These are phyloP conservation scores for Hemileia vastatrix DNA, from an alignment of 1,284 basidiomycete genomes.

Conservation along the genomic window DNA sequence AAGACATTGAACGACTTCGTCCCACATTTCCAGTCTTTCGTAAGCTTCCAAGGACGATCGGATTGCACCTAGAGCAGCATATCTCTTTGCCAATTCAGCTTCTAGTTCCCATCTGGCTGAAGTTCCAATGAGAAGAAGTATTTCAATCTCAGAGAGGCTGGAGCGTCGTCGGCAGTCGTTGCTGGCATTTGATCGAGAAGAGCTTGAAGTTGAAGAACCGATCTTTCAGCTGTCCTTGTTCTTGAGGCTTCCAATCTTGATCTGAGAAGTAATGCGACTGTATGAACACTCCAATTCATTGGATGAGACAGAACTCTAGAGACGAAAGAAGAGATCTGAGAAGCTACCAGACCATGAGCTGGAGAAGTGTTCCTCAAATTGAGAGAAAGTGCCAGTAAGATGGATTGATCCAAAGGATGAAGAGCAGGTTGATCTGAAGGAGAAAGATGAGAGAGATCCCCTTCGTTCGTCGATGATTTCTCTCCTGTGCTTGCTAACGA, in stretches of 20 bases:
- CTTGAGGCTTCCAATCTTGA: conserved; percentile 38
- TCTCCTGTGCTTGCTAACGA: too few relatives aligned
- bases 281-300: conserved; percentile 43
- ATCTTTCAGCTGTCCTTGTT: conserved; percentile 40
- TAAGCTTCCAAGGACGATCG: conserved; percentile 41
- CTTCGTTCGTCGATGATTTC: background rate
- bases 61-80: conserved; percentile 37
- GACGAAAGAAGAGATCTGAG: conserved; percentile 41
- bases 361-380: conserved; percentile 41
- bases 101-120: conserved; percentile 42
- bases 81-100: conserved; percentile 38
- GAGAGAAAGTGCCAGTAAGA: conserved; percentile 39
- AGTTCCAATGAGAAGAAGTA: conserved; percentile 39
- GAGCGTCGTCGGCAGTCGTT: too few relatives aligned
- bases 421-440: conserved; percentile 64
- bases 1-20: conserved; percentile 40
- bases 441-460: conserved; percentile 54
- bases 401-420: conserved; percentile 38
- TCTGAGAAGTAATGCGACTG: conserved; percentile 41
- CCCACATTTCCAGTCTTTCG: conserved; percentile 40
- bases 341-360: conserved; percentile 36
- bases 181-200: conserved; percentile 44
- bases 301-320: conserved; percentile 36
- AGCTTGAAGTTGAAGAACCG: conserved; percentile 41
- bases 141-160: conserved; percentile 34